Base-by-base conservation (phyloP, 2,329 filamentous ascomycete genomes). In the Coniochaeta sp. region DNA sequence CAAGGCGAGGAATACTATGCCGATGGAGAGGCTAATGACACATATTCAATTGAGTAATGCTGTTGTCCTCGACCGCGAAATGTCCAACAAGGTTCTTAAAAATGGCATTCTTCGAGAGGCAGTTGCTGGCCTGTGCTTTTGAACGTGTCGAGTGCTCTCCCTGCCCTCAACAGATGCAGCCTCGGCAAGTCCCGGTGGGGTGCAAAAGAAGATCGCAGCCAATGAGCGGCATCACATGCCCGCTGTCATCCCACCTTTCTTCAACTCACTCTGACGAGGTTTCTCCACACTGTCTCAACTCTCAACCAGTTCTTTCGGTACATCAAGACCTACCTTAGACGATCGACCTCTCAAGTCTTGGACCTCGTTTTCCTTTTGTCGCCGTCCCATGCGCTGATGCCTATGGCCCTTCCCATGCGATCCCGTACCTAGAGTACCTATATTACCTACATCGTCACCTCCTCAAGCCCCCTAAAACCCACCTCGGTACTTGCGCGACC, bases 221-320 rank as follows among this genome's bases (percentile, higher is more conserved):
- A 20, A 42, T 42, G 10, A 26, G 4, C 22, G 8, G 18, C 18
- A 16, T 42, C 38, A 42, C 38, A 42, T 42, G 38, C 20, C 2
- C 6, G 38, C 38, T 42, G 38, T 42, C 38, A 42, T 42, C 38
- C 38, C 38, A 42, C 38, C 38, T 42, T 12, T 42, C 38, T 42
- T 42, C 38, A 26, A 14, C 38, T n/a, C 22, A 42, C 33, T 38
- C 14, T 16, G 5, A 10, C 33, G 3, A 13, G 8, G 12, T 4
- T 42, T 26, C 38, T 22, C 38, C 38, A 42, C 38, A 42, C 10
- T 24, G 38, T 26, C 38, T 14, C 26, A 13, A n/a, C 26, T 14
- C 20, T 26, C 38, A 18, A 12, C 27, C 6, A 12, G 38, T 42
- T 22, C n/a, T n/a, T 42, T 42, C 38, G 20, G 12, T 24, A 42